Base-by-base conservation (phyloP, 257 asterid species). In the Coffea eugenioides region DNA sequence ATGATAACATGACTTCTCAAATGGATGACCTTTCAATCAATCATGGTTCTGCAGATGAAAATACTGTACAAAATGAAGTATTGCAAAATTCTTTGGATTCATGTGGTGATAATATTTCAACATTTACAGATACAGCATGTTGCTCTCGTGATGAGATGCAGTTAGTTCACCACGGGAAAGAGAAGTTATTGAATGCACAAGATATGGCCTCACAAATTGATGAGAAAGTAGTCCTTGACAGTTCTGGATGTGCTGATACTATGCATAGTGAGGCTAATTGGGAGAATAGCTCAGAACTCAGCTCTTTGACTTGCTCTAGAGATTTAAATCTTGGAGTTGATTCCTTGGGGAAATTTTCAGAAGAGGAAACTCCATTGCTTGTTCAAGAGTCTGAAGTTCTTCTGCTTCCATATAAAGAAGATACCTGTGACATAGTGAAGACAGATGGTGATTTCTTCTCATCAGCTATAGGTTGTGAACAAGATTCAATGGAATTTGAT, bases 341-440 rank as follows among this genome's bases (percentile, higher is more conserved):
- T 64, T 76, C 75, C 73, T 87, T 88, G 25, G 79, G 79, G 64
- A 89, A 61, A 15, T 39, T 54, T 3, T 78, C 78, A 79, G 90
- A 89, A 54, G 84, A 77, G 66, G 93, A 87, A 64, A 57, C 70
- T 31, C 85, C 91, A 69, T 82, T 88, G 52, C 82, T 84, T 82
- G 82, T 84, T 83, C 86, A 83, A 76, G 90, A 89, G 54, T 84
- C 88, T 73, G 82, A 81, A 71, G 83, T 90, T 82, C 73, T 86
- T 75, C 85, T 88, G 86, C 90, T 85, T 69, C 93, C 91, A 5
- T 81, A 80, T 72, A 85, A 80, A 82, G 96, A 90, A 84, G 92
- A 85, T 76, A 84, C 83, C 76, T 70, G 52, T 82, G 84, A 82
- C 72, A 54, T 75, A 73, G 13, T 39, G 14, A 79, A 80, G 83